A percentile compares a stretch with the other conserved stretches of the same genome.
These are phyloP conservation scores for Protea cynaroides DNA, from an alignment of 164 flowering plant genomes.

Conservation along the genomic window DNA sequence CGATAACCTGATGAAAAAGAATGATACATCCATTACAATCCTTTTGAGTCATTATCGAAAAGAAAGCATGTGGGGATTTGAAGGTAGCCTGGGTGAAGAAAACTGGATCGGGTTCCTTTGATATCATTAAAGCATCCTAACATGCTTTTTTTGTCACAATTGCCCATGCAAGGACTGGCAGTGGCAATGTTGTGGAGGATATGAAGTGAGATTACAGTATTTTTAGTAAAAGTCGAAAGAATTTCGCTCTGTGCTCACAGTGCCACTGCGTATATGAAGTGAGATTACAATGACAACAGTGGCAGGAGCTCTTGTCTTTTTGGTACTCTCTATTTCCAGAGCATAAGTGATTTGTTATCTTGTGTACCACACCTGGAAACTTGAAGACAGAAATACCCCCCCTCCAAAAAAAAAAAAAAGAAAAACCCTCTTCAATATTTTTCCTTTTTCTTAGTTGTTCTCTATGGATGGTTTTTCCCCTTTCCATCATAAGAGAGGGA, in stretches of 20 bases:
- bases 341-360: conserved; percentile 2
- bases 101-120: conserved; percentile 2
- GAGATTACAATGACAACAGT: neutral
- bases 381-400: neutral
- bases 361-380: conserved; percentile 1
- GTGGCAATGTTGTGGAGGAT: conserved; percentile 1
- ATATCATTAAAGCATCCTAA: neutral
- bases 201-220: neutral
- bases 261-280: too few species aligned
- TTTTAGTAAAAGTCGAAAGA: too few species aligned
- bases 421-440: too few species aligned
- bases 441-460: too few species aligned
- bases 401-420: too few species aligned
- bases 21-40: neutral
- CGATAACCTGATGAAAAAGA: conserved; percentile 12
- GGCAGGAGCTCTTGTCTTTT: neutral
- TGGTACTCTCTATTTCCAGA: neutral
- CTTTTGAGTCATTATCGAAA: neutral
- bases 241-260: too few species aligned
- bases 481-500: neutral
- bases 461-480: too few species aligned
- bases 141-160: conserved; percentile 7
- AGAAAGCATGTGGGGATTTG: neutral
- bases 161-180: neutral
- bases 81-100: conserved; percentile 1